Base-by-base conservation (phyloP, 2,329 filamentous ascomycete species). In the Fusarium vanettenii region DNA sequence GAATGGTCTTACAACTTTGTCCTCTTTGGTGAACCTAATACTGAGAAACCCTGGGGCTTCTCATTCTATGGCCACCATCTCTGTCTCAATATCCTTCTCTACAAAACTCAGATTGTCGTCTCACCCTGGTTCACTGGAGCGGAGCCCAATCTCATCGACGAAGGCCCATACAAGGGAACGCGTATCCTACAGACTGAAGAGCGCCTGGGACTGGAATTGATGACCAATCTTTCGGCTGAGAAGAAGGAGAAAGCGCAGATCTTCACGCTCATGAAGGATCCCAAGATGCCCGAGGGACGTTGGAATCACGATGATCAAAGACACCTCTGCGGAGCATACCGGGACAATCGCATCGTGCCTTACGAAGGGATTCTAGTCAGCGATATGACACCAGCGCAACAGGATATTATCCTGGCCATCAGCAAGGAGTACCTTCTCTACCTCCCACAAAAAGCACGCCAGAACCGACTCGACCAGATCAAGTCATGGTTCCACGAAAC, bases 281-380 rank as follows among this genome's bases (percentile, higher is more conserved):
- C 89, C 0, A 86, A 83, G 0, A 94, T 94, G 92, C 89, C 88
- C 10, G 83, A 84, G 18, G 92, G 91, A 22, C 88, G 93, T 20
- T 95, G 93, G 93, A 95, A 95, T 81, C 92, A 92, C 75, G 93
- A 94, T 78, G 93, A 95, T 81, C 92, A 95, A 84, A 88, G 93
- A 16, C 93, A 95, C 77, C 82, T 95, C 3, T 55, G 50, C 11
- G 93, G 94, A 43, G 94, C 94, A 0, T 94, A 93, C 81, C 89
- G 92, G 16, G 93, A 95, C 79, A 95, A 95, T 81, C 88, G 93
- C 16, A 82, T 93, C 18, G 92, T 95, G 0, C 50, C 93, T 0
- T 93, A 91, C 80, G 91, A 95, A 82, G 93, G 93, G 0, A 81
- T 94, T 11, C 78, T 86, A 0, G 90, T 91, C 0, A 83, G 85